Evolutionary conservation across 2,329 filamentous ascomycete genomes (phyloP).

Genomic region (Hypomyces perniciosus): DNA sequence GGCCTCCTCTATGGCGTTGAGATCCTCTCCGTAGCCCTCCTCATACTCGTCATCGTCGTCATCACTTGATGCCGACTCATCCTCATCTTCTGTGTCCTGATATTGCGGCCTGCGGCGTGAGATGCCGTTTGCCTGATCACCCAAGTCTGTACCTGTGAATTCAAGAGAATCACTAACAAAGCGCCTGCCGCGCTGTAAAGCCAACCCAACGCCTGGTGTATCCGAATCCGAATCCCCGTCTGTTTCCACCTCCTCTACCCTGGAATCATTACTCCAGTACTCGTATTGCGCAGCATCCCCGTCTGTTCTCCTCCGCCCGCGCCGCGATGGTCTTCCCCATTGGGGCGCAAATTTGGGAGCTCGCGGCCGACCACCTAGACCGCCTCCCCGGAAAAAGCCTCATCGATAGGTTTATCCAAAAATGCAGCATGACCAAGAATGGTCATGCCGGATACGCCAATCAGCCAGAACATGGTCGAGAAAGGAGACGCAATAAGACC

Average conservation of each 20-base stretch:
- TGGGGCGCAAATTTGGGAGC: slow-evolving; percentile 89
- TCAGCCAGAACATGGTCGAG: slow-evolving; percentile 83
- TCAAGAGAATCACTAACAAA: slow-evolving; percentile 55
- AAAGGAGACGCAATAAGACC: slow-evolving; percentile 82
- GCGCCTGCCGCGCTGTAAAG: slow-evolving; percentile 39
- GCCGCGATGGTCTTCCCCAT: slow-evolving; percentile 99
- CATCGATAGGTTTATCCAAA: slow-evolving; percentile 98
- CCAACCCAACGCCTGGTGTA: slow-evolving; percentile 48
- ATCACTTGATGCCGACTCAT: slow-evolving; percentile 17
- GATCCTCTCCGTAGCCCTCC: slow-evolving; percentile 30
- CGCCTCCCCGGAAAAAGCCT: slow-evolving; percentile 99
- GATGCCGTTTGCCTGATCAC: slow-evolving; percentile 32
- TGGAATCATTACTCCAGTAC: slow-evolving; percentile 28
- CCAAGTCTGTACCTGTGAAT: slow-evolving; percentile 56
- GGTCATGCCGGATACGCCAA: slow-evolving; percentile 88
- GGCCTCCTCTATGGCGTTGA: slow-evolving; percentile 64
- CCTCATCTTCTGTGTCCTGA: slow-evolving; percentile 27
- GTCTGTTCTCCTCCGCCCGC: slow-evolving; percentile 60
- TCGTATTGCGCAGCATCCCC: slow-evolving; percentile 37
- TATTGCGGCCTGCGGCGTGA: slow-evolving; percentile 32
- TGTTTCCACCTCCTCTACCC: slow-evolving; percentile 63
- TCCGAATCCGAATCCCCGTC: slow-evolving; percentile 52
- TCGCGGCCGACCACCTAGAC: slow-evolving; percentile 99
- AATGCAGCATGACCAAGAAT: slow-evolving; percentile 92
- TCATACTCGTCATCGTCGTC: slow-evolving; percentile 28